phyloP scores from a whole-genome alignment of 768 basidiomycete species.

The Mycena vulgaris region DNA sequence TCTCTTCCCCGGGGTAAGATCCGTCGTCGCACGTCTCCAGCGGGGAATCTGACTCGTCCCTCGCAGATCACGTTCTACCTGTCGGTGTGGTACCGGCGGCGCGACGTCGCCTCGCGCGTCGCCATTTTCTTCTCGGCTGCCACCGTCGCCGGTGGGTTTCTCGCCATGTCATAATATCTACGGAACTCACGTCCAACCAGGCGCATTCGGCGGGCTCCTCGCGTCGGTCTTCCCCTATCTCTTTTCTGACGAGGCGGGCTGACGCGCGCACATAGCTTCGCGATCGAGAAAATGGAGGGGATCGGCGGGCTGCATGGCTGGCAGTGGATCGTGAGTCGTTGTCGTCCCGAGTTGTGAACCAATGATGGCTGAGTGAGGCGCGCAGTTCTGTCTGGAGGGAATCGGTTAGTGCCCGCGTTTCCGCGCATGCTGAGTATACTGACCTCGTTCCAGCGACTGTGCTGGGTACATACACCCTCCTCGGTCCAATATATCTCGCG shows the following conservation, averaged over 20 bases:
- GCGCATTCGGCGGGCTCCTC: constrained; percentile 60
- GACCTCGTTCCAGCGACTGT: constrained; percentile 21
- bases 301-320: constrained; percentile 55
- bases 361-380: background rate
- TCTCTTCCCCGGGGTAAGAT: constrained; percentile 55
- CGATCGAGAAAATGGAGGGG: constrained; percentile 62
- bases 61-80: constrained; percentile 60
- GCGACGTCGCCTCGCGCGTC: constrained; percentile 61
- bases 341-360: background rate
- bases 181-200: background rate
- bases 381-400: constrained; percentile 64
- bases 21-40: background rate
- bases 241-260: constrained; percentile 15
- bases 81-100: constrained; percentile 73
- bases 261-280: constrained; percentile 58
- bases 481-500: background rate
- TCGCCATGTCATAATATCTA: constrained; percentile 22
- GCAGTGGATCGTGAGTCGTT: constrained; percentile 66
- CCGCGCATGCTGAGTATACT: background rate
- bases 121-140: constrained; percentile 40
- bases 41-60: background rate
- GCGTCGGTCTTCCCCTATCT: constrained; percentile 52
- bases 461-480: constrained; percentile 10
- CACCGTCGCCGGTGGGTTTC: constrained; percentile 47
- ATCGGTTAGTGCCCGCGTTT: constrained; percentile 40